phyloP scores from a whole-genome alignment of 1,139 yeast genomes.

The Diutina siamensis region DNA sequence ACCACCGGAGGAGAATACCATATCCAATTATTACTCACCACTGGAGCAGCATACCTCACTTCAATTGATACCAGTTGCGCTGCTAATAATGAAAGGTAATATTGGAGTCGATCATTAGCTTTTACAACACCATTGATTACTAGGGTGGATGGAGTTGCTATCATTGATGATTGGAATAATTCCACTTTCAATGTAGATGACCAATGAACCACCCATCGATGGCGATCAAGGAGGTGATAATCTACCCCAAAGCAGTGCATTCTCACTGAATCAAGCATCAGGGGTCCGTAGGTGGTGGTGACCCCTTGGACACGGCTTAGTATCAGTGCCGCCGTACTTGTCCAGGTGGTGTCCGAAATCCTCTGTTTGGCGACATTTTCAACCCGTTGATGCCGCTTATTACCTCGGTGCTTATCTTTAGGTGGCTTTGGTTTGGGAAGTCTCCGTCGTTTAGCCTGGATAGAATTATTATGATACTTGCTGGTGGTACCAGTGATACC shows the following conservation, averaged over 20 bases:
- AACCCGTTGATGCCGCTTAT: neutral
- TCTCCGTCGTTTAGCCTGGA: constrained; percentile 20
- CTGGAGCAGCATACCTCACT: neutral
- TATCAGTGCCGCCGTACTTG: neutral
- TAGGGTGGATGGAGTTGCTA: neutral
- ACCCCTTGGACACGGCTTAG: neutral
- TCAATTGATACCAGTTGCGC: neutral
- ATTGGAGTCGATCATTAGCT: neutral
- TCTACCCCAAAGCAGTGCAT: neutral
- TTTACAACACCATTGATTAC: neutral
- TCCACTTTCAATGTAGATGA: no score
- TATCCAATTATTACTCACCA: neutral
- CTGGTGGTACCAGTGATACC: constrained; percentile 11
- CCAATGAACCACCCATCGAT: no score
- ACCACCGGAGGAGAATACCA: neutral
- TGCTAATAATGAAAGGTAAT: neutral
- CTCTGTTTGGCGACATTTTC: neutral
- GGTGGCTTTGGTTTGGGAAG: neutral
- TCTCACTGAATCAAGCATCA: neutral
- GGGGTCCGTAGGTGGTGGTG: neutral
- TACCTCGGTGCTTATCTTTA: neutral
- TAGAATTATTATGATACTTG: constrained; percentile 23
- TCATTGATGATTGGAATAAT: no score
- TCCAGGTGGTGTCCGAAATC: neutral
- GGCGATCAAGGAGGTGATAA: no score